A percentile compares a stretch with the other conserved stretches of the same genome.
Conservation (phyloP, 495 filamentous ascomycete species). For the Penicillium parvum region DNA sequence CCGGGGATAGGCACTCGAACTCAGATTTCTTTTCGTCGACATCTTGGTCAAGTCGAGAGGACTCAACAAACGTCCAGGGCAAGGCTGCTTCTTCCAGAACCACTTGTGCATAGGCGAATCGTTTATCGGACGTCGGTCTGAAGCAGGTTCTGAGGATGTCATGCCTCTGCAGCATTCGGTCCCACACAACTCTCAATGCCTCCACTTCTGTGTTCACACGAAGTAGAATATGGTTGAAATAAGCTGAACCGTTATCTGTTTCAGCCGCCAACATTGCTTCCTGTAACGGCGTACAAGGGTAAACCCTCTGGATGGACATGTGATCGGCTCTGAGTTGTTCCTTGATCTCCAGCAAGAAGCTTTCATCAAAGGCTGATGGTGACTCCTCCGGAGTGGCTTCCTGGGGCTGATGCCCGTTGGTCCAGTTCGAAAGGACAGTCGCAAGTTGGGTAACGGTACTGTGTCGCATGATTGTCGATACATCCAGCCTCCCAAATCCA, state of each 20-base stretch:
- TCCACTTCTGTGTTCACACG: constrained; percentile 40
- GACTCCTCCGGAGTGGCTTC: background rate
- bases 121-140: constrained; percentile 43
- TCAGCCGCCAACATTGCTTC: constrained; percentile 71
- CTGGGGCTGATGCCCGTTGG: constrained; percentile 2
- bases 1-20: constrained; percentile 20
- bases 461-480: constrained; percentile 61
- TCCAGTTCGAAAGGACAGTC: constrained; percentile 18
- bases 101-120: constrained; percentile 55
- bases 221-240: constrained; percentile 54
- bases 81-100: constrained; percentile 34
- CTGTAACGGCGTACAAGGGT: constrained; percentile 79
- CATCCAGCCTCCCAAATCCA: constrained; percentile 43
- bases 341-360: constrained; percentile 9
- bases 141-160: constrained; percentile 63
- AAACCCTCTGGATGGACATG: constrained; percentile 45
- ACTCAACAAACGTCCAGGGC: constrained; percentile 21
- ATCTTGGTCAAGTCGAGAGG: constrained; percentile 11
- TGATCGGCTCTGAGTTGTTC: constrained; percentile 22
- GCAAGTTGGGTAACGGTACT: constrained; percentile 55
- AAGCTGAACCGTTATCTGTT: constrained; percentile 34
- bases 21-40: constrained; percentile 18
- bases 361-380: constrained; percentile 8
- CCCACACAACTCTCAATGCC: constrained; percentile 43
- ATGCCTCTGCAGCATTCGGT: constrained; percentile 49